phyloP scores from a whole-genome alignment of 441 rosid genomes.

The Arabidopsis hybrid region DNA sequence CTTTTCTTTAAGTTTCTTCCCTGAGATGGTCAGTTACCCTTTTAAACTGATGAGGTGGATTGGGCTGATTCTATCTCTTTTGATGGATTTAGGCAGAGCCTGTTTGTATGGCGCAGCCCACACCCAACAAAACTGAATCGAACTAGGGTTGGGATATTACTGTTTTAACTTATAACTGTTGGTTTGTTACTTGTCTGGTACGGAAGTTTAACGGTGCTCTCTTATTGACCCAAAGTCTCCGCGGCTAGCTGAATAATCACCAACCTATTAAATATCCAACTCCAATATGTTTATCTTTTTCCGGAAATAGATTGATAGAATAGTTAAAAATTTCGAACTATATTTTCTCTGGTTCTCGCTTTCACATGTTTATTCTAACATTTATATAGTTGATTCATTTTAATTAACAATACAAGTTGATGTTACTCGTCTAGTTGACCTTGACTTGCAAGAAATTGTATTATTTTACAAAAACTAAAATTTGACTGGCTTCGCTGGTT shows the following conservation, averaged over 20 bases:
- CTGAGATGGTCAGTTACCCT: too few species aligned
- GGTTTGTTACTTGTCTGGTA: constrained; percentile 12
- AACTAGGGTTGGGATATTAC: not conserved
- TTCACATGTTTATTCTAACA: not conserved
- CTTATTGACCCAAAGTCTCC: constrained; percentile 11
- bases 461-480: not conserved
- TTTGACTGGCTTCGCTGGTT: not conserved
- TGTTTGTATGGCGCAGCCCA: too few species aligned
- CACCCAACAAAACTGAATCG: too few species aligned
- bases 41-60: too few species aligned
- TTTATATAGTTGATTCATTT: too few species aligned
- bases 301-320: constrained; percentile 1
- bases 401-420: not conserved
- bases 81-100: too few species aligned
- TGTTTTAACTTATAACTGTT: not conserved
- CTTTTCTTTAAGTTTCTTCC: too few species aligned
- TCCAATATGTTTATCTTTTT: not conserved
- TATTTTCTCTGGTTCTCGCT: not conserved
- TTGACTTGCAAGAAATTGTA: constrained; percentile 11
- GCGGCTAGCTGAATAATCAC: not conserved
- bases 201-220: not conserved
- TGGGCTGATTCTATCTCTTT: too few species aligned
- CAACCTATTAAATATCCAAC: not conserved
- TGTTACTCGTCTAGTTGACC: constrained; percentile 25
- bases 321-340: not conserved